These are phyloP conservation scores for Lepidopterella palustris DNA, from an alignment of 495 filamentous ascomycete species.

Conservation along the genomic window DNA sequence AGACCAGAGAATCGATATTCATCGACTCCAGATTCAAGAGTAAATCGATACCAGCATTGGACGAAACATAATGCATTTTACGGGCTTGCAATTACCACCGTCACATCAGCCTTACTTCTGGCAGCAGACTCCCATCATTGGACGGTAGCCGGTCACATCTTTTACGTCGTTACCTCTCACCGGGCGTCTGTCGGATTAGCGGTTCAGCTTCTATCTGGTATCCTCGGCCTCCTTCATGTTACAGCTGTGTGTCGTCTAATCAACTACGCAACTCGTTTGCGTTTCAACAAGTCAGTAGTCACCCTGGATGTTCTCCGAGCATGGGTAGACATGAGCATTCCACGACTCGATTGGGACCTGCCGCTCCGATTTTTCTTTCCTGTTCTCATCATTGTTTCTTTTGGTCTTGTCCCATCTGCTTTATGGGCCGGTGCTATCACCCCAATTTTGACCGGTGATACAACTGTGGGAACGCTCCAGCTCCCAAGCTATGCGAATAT, in stretches of 20 bases:
- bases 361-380: constrained; percentile 23
- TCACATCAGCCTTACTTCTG: not conserved
- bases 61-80: not conserved
- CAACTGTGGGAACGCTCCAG: constrained; percentile 6
- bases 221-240: constrained; percentile 23
- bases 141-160: not conserved
- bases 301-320: constrained; percentile 21
- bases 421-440: constrained; percentile 40
- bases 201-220: constrained; percentile 17
- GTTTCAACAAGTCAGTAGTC: constrained; percentile 13
- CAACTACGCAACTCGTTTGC: constrained; percentile 20
- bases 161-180: not conserved
- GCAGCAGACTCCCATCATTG: not conserved
- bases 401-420: constrained; percentile 29
- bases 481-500: constrained; percentile 33
- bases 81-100: not conserved
- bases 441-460: constrained; percentile 18
- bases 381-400: constrained; percentile 22
- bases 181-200: constrained; percentile 14
- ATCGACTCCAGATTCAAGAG: not conserved
- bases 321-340: constrained; percentile 24
- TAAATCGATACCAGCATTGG: not conserved
- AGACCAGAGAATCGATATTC: not conserved
- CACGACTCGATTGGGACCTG: constrained; percentile 23
- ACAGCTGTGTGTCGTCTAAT: constrained; percentile 19